These are phyloP conservation scores for Saxophila tyrrhenica DNA, from an alignment of 495 filamentous ascomycete species.

Conservation along the genomic window DNA sequence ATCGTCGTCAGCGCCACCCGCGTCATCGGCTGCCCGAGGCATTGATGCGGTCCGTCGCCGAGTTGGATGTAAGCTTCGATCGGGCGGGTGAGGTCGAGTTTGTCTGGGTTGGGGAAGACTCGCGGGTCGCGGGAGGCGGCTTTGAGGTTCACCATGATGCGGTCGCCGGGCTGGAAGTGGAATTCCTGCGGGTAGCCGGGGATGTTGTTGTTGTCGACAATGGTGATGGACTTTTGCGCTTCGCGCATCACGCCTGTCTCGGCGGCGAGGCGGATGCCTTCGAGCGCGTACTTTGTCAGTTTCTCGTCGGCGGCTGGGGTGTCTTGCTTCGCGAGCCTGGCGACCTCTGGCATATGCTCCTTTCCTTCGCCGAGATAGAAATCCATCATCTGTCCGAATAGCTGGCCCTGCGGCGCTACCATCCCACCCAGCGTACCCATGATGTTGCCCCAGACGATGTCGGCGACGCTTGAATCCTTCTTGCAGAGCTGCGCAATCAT, in stretches of 20 bases:
- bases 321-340: conserved; percentile 34
- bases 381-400: conserved; percentile 29
- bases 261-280: conserved; percentile 27
- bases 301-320: conserved; percentile 26
- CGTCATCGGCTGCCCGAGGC: conserved; percentile 27
- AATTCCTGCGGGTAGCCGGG: conserved; percentile 19
- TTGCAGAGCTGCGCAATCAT: conserved; percentile 25
- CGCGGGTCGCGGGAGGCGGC: conserved; percentile 24
- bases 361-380: conserved; percentile 37
- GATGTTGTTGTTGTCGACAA: conserved; percentile 29
- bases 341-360: conserved; percentile 39
- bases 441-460: conserved; percentile 30
- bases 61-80: conserved; percentile 28
- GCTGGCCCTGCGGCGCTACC: conserved; percentile 32
- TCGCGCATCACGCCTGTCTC: conserved; percentile 25
- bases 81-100: conserved; percentile 20
- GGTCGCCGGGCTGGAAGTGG: conserved; percentile 36
- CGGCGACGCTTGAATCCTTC: conserved; percentile 16
- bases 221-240: conserved; percentile 21
- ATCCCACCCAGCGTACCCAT: conserved; percentile 33
- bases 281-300: conserved; percentile 31
- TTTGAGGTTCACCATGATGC: conserved; percentile 39
- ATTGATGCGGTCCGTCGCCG: conserved; percentile 25
- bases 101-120: conserved; percentile 25
- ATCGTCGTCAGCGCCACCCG: conserved; percentile 28